Evolutionary conservation across 176 grass and related monocot genomes (phyloP), one percentile per base, ranked within the genome.

Genomic region (Aegilops speltoides): DNA sequence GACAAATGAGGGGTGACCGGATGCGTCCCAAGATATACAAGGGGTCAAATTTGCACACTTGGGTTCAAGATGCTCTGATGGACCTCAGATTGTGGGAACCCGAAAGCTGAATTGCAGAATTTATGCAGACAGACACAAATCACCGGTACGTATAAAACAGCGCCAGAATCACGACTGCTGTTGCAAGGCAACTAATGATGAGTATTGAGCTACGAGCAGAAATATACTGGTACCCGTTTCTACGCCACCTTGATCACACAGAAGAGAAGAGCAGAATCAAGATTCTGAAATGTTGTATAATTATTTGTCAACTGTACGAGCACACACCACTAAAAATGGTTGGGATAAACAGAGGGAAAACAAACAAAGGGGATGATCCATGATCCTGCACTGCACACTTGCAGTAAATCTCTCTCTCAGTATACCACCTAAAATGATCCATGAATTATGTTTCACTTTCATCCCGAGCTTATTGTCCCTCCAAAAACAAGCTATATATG

Each of bases 231-330:
- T 3, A 19, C 1, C 25, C 48, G 14, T 22, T 40, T 40, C 37
- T 7, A 40, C 24, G 79, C 6, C 34, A 80, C 9, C 82, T 52
- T 15, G 50, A 54, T 48, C 34, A 75, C 11, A 60, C 13, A 73
- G 12, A 56, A 87, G 31, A 72, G 12, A 65, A 87, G 40, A 24
- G 29, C 54, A 41, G 64, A 63, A 72, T 64, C 28, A 80, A 79
- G 33, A 36, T 79, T 62, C 56, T 64, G 45, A 34, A 69, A 76
- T 54, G 17, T 56, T 73, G 43, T 48, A 26, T 59, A 83, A 31
- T 85, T 66, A 15, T 82, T 65, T 82, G 52, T 82, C 80, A 88
- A 87, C 76, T 87, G 85, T 84, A 84, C 76, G 9, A 54, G 15
- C 28, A 73, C 73, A 70, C 43, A 67, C 36, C 23, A 32, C 36